These are phyloP conservation scores for Clavulina sp. DNA, from an alignment of 768 basidiomycete species.

Conservation along the genomic window DNA sequence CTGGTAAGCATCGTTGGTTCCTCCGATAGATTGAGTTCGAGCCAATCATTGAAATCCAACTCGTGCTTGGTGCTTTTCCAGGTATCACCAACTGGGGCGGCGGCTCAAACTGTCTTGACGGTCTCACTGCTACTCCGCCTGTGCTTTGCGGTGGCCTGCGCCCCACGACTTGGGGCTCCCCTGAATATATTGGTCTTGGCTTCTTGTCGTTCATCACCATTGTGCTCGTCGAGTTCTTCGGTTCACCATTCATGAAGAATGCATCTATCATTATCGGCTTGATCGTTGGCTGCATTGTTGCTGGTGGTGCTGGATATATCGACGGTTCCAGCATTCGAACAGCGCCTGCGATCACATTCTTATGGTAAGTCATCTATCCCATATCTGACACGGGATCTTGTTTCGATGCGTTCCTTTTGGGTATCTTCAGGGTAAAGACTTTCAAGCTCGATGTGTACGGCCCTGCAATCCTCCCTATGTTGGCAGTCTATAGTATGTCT, in stretches of 20 bases:
- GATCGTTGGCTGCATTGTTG: conserved; percentile 61
- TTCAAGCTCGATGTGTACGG: conserved; percentile 66
- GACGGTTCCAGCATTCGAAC: conserved; percentile 42
- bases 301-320: conserved; percentile 65
- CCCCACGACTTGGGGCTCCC: conserved; percentile 47
- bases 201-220: conserved; percentile 68
- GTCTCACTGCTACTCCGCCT: not conserved
- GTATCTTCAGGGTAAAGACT: conserved; percentile 37
- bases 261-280: conserved; percentile 58
- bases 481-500: conserved; percentile 37
- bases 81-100: conserved; percentile 75
- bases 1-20: too few species aligned
- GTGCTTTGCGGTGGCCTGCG: not conserved
- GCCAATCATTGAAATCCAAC: too few species aligned
- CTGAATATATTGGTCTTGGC: conserved; percentile 72
- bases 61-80: too few species aligned
- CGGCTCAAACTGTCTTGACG: conserved; percentile 34
- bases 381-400: not conserved
- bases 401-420: not conserved
- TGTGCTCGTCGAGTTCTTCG: conserved; percentile 64
- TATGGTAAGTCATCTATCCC: conserved; percentile 31
- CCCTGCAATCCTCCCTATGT: conserved; percentile 44
- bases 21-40: too few species aligned
- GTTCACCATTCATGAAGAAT: conserved; percentile 73
- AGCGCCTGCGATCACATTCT: conserved; percentile 64